phyloP scores from a whole-genome alignment of 2,329 filamentous ascomycete species.

The Neoascochyta sp. region DNA sequence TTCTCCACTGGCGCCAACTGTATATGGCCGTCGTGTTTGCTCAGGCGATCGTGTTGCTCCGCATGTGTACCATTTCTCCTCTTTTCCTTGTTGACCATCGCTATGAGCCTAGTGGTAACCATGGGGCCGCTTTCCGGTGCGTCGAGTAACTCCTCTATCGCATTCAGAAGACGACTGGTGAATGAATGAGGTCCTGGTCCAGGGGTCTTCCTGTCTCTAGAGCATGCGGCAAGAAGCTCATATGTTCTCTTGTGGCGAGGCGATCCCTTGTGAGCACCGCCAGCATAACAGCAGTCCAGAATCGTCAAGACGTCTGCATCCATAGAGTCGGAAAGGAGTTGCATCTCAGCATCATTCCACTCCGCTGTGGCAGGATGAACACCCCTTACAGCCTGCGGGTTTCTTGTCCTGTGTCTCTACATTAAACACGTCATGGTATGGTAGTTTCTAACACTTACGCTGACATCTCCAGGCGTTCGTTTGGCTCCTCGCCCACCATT shows the following conservation, averaged over 20 bases:
- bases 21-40: constrained; percentile 10
- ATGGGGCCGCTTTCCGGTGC: constrained; percentile 2
- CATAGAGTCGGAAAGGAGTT: constrained; percentile 6
- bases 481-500: constrained; percentile 1
- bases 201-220: background rate
- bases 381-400: background rate
- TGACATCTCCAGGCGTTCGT: constrained; percentile 8
- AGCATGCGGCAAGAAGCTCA: constrained; percentile 6
- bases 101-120: constrained; percentile 6
- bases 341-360: constrained; percentile 20
- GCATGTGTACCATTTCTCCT: background rate
- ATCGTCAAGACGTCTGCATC: constrained; percentile 27
- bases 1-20: constrained; percentile 10
- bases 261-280: constrained; percentile 15
- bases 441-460: constrained; percentile 11
- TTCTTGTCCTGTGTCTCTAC: constrained; percentile 1
- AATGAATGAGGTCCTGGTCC: constrained; percentile 5
- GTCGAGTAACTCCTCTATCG: background rate
- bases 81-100: constrained; percentile 10
- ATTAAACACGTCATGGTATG: background rate
- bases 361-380: constrained; percentile 6
- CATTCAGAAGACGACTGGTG: background rate
- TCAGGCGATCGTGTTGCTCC: constrained; percentile 10
- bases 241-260: constrained; percentile 3
- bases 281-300: constrained; percentile 32